These are phyloP conservation scores for Paraconiothyrium brasiliense DNA, from an alignment of 2,329 filamentous ascomycete species.

Conservation along the genomic window DNA sequence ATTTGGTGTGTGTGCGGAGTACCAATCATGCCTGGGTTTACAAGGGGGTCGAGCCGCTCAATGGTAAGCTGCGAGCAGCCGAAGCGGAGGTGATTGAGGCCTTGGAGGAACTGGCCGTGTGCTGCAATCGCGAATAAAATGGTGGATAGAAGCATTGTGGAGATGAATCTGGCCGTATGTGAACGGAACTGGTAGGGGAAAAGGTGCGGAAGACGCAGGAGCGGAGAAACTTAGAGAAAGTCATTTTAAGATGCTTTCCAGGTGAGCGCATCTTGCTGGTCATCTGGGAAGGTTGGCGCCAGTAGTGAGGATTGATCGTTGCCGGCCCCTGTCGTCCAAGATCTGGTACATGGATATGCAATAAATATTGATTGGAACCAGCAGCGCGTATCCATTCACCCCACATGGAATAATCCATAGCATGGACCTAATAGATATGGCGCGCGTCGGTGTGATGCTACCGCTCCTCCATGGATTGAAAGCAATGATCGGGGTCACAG, in stretches of 20 bases:
- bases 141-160: conserved; percentile 5
- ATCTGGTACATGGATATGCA: background rate
- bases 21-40: conserved; percentile 31
- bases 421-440: background rate
- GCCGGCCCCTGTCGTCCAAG: background rate
- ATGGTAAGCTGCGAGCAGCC: conserved; percentile 34
- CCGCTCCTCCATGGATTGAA: conserved; percentile 6
- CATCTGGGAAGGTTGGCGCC: conserved; percentile 28
- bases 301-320: conserved; percentile 21
- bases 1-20: conserved; percentile 23
- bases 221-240: background rate
- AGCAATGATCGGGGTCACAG: background rate
- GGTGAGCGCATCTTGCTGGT: background rate
- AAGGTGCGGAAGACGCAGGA: background rate
- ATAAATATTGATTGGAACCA: conserved; percentile 2
- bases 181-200: background rate
- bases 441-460: conserved; percentile 13
- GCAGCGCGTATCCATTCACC: background rate
- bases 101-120: conserved; percentile 12
- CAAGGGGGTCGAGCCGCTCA: conserved; percentile 36
- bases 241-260: background rate
- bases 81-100: conserved; percentile 26
- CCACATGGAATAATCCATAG: conserved; percentile 4
- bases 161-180: background rate
- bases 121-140: conserved; percentile 12